Percentiles rank a stretch among this genome's conserved stretches.
These are phyloP conservation scores for Poa pratensis DNA, from an alignment of 176 grass and related monocot species.

Conservation along the genomic window DNA sequence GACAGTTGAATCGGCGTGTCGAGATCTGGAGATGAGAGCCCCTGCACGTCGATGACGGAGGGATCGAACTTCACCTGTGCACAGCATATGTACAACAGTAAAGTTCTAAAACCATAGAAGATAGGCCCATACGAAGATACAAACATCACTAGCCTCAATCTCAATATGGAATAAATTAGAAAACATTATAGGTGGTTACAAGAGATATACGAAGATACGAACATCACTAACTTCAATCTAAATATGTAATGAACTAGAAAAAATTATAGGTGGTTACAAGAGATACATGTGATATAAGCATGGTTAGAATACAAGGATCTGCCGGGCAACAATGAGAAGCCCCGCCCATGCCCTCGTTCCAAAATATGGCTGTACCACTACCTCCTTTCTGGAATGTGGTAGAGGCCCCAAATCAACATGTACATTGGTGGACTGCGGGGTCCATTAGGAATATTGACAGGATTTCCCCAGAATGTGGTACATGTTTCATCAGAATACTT, in stretches of 20 bases:
- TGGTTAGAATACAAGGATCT: slow-evolving; percentile 38
- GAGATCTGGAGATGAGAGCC: neutral
- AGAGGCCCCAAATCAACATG: slow-evolving; percentile 53
- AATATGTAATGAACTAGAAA: slow-evolving; percentile 23
- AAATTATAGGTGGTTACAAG: slow-evolving; percentile 51
- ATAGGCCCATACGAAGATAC: slow-evolving; percentile 8
- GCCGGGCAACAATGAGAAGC: slow-evolving; percentile 25
- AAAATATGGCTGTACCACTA: slow-evolving; percentile 22
- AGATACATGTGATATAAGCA: slow-evolving; percentile 42
- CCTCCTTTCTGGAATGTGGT: slow-evolving; percentile 33
- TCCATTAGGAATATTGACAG: slow-evolving; percentile 27
- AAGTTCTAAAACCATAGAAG: slow-evolving; percentile 15
- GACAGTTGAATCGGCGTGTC: slow-evolving; percentile 1
- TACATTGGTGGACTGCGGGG: slow-evolving; percentile 29
- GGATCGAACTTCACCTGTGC: neutral
- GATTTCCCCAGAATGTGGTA: slow-evolving; percentile 5
- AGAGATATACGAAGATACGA: slow-evolving; percentile 31
- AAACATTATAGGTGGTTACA: slow-evolving; percentile 46
- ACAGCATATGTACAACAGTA: slow-evolving; percentile 1
- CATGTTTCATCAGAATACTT: slow-evolving; percentile 31
- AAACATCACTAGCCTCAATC: slow-evolving; percentile 27
- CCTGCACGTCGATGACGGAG: slow-evolving; percentile 11
- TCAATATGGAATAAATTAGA: slow-evolving; percentile 19
- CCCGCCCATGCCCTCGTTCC: neutral
- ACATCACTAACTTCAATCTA: slow-evolving; percentile 36